phyloP scores from a whole-genome alignment of 164 flowering plant species.

The Cinnamomum micranthum region DNA sequence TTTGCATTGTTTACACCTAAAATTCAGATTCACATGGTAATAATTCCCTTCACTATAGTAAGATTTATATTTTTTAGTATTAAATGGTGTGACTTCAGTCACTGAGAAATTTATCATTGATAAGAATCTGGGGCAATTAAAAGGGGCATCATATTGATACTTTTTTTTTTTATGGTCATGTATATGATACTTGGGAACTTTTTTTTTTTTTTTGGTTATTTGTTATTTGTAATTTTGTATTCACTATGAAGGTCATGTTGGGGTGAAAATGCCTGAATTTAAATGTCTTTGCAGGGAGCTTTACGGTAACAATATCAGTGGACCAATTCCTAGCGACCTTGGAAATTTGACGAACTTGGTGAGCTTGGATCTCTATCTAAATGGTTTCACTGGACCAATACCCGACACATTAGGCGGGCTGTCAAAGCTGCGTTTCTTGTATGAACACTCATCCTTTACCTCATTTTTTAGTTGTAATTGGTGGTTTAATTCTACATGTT shows the following conservation, averaged over 20 bases:
- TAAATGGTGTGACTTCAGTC: no score
- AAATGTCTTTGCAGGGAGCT: constrained; percentile 59
- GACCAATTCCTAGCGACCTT: constrained; percentile 76
- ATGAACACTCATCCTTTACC: constrained; percentile 28
- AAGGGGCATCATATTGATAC: no score
- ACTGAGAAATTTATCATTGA: no score
- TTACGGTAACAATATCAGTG: constrained; percentile 83
- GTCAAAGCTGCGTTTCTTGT: constrained; percentile 80
- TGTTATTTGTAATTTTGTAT: not conserved
- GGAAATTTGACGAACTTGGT: constrained; percentile 90
- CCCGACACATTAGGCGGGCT: constrained; percentile 82
- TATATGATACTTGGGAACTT: not conserved
- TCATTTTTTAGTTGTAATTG: not conserved
- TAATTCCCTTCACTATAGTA: no score
- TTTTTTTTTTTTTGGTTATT: not conserved
- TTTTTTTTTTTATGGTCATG: no score
- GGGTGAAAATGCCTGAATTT: not conserved
- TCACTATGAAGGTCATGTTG: not conserved
- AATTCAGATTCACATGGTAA: no score
- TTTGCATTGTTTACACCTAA: no score
- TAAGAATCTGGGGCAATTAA: no score
- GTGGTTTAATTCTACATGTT: constrained; percentile 1
- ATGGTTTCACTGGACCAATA: constrained; percentile 72
- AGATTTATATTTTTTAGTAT: no score
- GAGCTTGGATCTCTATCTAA: constrained; percentile 96